Base-by-base conservation (phyloP, 2,329 filamentous ascomycete genomes). In the Pseudogymnoascus sp. region DNA sequence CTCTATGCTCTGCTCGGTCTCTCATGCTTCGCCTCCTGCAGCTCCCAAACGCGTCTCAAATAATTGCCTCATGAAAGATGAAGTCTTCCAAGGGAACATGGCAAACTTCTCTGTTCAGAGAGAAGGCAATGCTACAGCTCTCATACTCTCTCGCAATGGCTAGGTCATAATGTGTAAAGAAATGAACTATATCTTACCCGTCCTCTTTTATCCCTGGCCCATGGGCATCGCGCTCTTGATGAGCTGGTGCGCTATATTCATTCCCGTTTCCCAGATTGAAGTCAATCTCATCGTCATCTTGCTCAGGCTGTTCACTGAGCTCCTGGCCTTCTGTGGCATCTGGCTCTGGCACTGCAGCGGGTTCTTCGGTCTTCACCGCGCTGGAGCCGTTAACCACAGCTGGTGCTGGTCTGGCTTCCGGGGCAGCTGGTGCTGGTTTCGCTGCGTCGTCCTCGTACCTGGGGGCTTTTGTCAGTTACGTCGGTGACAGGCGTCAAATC, bases 161-260 rank as follows among this genome's bases (percentile, higher is more conserved):
- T 54, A 54, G 47, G 16, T 32, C 50, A 50, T 54, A 60, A 60
- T 20, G 59, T 60, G 57, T 41, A 59, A 61, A 57, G 35, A 68
- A 67, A 65, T 34, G 58, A 54, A 54, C 69, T 66, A 62, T 61
- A 67, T 85, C 90, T 92, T 86, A 95, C 90, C 90, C 90, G 72
- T 95, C 90, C 83, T 95, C 90, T 76, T 95, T 95, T 62, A 92
- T 89, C 63, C 86, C 88, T 64, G 89, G 85, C 63, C 81, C 84
- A 66, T 78, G 77, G 50, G 71, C 61, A 38, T 37, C 32, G 12
- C 57, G 32, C 57, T 76, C 73, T 61, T 72, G 68, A 5, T 64
- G 64, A 37, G 62, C 59, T 41, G 69, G 61, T 43, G 68, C 66
- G 63, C 70, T 67, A 64, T 70, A 69, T 54, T 63, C 65, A 62